Conservation (phyloP, 1,139 yeast species). For the Taphrina wiesneri region DNA sequence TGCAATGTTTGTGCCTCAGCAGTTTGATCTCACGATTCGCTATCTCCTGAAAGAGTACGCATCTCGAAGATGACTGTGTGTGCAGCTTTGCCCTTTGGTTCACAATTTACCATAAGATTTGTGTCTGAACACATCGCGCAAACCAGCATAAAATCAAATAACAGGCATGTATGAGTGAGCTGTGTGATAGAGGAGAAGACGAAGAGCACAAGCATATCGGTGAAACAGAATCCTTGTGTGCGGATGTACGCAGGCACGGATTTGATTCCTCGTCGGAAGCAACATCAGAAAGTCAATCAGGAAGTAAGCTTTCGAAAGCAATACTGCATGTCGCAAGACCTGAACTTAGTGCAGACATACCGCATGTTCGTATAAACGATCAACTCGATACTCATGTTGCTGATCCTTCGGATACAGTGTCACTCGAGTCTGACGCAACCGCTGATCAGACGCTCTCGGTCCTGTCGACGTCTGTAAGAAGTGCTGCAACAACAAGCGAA, state of each 20-base stretch:
- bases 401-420: conserved; percentile 41
- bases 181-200: background rate
- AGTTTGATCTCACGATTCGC: too few relatives aligned
- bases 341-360: background rate
- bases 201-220: too few relatives aligned
- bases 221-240: too few relatives aligned
- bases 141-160: background rate
- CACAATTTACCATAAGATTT: background rate
- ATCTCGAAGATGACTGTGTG: background rate
- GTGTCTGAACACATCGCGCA: background rate
- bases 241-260: too few relatives aligned
- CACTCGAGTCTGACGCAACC: background rate
- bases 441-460: conserved; percentile 17
- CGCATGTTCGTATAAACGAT: background rate
- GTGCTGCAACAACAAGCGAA: background rate
- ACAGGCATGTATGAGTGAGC: background rate
- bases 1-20: too few relatives aligned
- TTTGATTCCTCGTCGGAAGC: too few relatives aligned
- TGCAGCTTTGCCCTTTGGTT: background rate
- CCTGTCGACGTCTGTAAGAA: background rate
- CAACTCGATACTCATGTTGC: background rate
- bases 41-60: too few relatives aligned
- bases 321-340: background rate
- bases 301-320: too few relatives aligned
- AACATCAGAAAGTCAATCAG: too few relatives aligned